A percentile compares a stretch with the other conserved stretches of the same genome.
Evolutionary conservation across 805 yeast species (phyloP).

Genomic region (Barnettozyma wickerhamii): DNA sequence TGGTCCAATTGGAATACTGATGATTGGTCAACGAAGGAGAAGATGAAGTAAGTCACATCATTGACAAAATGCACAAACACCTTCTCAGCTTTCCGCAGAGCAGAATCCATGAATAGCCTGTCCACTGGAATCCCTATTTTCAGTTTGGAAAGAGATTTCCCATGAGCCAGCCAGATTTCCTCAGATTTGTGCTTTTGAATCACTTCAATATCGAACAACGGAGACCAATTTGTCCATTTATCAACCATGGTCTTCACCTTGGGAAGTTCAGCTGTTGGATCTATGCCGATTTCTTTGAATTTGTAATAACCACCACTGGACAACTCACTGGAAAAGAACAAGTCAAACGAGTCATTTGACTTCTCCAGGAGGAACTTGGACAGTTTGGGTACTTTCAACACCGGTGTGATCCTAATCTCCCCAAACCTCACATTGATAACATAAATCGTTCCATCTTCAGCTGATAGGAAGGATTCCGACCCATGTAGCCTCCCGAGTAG

Average conservation of each 20-base stretch:
- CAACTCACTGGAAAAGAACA: constrained; percentile 37
- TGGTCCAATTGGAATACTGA: constrained; percentile 30
- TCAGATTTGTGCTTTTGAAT: constrained; percentile 25
- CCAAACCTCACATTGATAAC: constrained; percentile 22
- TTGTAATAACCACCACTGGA: constrained; percentile 35
- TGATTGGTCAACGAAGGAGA: constrained; percentile 37
- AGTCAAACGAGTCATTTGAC: constrained; percentile 11
- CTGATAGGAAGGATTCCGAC: constrained; percentile 21
- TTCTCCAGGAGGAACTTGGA: constrained; percentile 23
- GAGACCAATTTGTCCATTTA: constrained; percentile 44
- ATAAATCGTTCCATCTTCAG: constrained; percentile 24
- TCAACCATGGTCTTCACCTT: constrained; percentile 11
- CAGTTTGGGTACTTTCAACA: constrained; percentile 34
- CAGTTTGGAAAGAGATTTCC: constrained; percentile 16
- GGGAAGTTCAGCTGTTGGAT: constrained; percentile 11
- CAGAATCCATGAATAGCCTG: constrained; percentile 15
- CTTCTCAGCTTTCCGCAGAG: constrained; percentile 14
- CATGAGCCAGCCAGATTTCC: constrained; percentile 35
- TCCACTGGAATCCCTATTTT: constrained; percentile 17
- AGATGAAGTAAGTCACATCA: constrained; percentile 27
- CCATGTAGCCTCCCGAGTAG: constrained; percentile 15
- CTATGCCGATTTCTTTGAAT: constrained; percentile 24
- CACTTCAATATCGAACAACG: constrained; percentile 37
- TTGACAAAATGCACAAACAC: constrained; percentile 16
- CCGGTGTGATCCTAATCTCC: constrained; percentile 24